These are phyloP conservation scores for Ogataea minuta DNA, from an alignment of 805 yeast genomes.

Conservation along the genomic window DNA sequence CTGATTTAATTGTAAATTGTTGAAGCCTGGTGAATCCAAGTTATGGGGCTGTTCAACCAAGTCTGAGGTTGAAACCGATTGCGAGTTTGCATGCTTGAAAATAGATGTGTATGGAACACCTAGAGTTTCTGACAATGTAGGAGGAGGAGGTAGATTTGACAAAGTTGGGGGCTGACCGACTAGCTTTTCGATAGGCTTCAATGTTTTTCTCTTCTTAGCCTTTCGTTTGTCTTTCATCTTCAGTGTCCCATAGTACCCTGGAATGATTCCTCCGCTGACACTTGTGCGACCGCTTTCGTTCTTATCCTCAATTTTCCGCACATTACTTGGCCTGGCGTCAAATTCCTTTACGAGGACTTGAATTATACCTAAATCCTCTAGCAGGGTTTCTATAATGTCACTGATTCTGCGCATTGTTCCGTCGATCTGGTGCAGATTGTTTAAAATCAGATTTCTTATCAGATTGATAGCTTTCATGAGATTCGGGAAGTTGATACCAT, in stretches of 20 bases:
- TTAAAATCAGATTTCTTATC: slow-evolving; percentile 33
- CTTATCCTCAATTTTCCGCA: slow-evolving; percentile 29
- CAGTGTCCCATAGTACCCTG: slow-evolving; percentile 30
- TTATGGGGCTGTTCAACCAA: slow-evolving; percentile 1
- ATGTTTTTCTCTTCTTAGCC: slow-evolving; percentile 4
- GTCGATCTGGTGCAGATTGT: slow-evolving; percentile 35
- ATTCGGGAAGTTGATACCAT: slow-evolving; percentile 28
- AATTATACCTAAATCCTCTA: slow-evolving; percentile 41
- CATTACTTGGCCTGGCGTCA: slow-evolving; percentile 31
- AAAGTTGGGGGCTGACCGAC: background rate
- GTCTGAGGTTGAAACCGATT: slow-evolving; percentile 1
- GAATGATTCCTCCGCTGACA: slow-evolving; percentile 32
- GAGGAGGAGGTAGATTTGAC: background rate
- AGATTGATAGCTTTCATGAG: slow-evolving; percentile 35
- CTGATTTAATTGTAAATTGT: slow-evolving; percentile 7
- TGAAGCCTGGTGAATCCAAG: slow-evolving; percentile 4
- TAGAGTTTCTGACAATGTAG: background rate
- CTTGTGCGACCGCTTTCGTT: slow-evolving; percentile 33
- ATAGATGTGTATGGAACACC: slow-evolving; percentile 6
- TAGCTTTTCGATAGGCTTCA: background rate
- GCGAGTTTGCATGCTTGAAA: slow-evolving; percentile 4
- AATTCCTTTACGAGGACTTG: slow-evolving; percentile 30
- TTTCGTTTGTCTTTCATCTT: slow-evolving; percentile 13
- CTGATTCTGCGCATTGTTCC: slow-evolving; percentile 43
- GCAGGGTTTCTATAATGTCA: slow-evolving; percentile 41